These are phyloP conservation scores for Luzula sylvatica DNA, from an alignment of 176 grass and related monocot species.

Conservation along the genomic window DNA sequence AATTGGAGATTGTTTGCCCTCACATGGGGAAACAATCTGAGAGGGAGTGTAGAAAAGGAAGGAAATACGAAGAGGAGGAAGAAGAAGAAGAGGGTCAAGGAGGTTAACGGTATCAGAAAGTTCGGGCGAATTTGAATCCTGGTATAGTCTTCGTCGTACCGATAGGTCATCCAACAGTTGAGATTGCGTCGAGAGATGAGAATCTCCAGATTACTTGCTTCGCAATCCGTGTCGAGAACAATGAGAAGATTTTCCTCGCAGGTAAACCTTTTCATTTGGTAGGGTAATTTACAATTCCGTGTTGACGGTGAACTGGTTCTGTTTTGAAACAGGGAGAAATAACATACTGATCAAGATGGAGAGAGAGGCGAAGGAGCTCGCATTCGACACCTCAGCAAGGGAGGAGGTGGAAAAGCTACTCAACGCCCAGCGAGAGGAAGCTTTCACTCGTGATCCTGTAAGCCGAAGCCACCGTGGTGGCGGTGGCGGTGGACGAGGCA, in stretches of 20 bases:
- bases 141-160: constrained; percentile 54
- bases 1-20: constrained; percentile 61
- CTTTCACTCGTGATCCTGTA: constrained; percentile 36
- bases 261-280: constrained; percentile 21
- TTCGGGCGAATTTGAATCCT: constrained; percentile 22
- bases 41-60: constrained; percentile 4
- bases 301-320: no score
- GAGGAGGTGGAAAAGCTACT: constrained; percentile 68
- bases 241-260: constrained; percentile 60
- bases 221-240: constrained; percentile 36
- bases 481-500: neutral
- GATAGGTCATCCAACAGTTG: constrained; percentile 40
- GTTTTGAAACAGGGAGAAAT: constrained; percentile 25
- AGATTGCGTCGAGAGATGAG: constrained; percentile 27
- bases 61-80: constrained; percentile 1
- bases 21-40: constrained; percentile 19
- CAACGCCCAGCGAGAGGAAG: constrained; percentile 23
- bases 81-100: constrained; percentile 1
- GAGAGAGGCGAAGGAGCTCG: constrained; percentile 48
- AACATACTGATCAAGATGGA: constrained; percentile 48
- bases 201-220: constrained; percentile 70
- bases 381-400: constrained; percentile 30
- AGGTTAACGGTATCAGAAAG: constrained; percentile 27
- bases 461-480: neutral
- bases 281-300: no score